Conservation (phyloP, 768 basidiomycete species). For the Xerocomellus chrysenteron region DNA sequence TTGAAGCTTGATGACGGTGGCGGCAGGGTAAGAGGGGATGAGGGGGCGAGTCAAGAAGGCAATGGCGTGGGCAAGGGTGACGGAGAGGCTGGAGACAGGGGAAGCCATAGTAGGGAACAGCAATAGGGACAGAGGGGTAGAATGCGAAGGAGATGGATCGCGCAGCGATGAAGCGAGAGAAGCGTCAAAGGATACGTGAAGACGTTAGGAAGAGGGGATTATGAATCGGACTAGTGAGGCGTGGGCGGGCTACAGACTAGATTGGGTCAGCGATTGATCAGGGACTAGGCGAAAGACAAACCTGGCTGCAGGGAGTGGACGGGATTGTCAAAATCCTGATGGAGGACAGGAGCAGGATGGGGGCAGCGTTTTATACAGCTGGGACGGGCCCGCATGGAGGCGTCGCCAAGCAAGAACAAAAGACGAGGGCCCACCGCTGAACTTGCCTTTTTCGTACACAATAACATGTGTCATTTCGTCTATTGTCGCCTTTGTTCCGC, state of each 20-base stretch:
- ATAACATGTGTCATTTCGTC: constrained; percentile 21
- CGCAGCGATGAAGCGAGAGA: constrained; percentile 31
- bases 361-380: constrained; percentile 27
- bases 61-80: constrained; percentile 72
- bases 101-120: constrained; percentile 25
- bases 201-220: constrained; percentile 24
- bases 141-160: constrained; percentile 30
- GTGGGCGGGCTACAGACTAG: constrained; percentile 27
- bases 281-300: constrained; percentile 6
- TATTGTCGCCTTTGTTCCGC: constrained; percentile 26
- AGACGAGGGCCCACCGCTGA: constrained; percentile 9
- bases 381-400: neutral
- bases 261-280: constrained; percentile 7
- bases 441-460: constrained; percentile 31
- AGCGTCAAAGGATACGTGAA: constrained; percentile 26
- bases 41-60: constrained; percentile 71
- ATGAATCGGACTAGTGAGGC: constrained; percentile 22
- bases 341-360: constrained; percentile 1
- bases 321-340: constrained; percentile 40
- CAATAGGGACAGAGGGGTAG: constrained; percentile 9
- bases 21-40: constrained; percentile 52
- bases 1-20: constrained; percentile 67
- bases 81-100: constrained; percentile 51
- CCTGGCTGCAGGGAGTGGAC: constrained; percentile 31
- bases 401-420: constrained; percentile 39